Evolutionary conservation across 2,329 filamentous ascomycete species (phyloP).

Genomic region (Zymoseptoria ardabiliae): DNA sequence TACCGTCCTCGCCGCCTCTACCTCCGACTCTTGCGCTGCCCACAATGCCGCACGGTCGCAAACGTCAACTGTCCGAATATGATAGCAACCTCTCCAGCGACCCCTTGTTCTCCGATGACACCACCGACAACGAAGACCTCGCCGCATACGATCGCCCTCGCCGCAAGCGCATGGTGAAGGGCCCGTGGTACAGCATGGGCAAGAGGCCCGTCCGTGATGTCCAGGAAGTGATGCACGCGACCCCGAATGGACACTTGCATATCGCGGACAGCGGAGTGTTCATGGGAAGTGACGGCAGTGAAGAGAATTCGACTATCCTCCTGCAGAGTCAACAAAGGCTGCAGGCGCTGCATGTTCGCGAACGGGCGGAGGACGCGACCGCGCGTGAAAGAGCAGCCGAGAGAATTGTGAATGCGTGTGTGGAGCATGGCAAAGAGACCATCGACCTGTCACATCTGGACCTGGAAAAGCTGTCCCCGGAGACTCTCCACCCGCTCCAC

Average conservation of each 20-base stretch:
- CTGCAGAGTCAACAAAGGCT: not conserved
- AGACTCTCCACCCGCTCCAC: slow-evolving; percentile 49
- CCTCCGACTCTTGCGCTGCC: slow-evolving; percentile 1
- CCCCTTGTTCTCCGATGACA: slow-evolving; percentile 65
- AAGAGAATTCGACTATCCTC: slow-evolving; percentile 6
- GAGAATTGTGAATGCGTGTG: slow-evolving; percentile 21
- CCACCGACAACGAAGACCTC: slow-evolving; percentile 48
- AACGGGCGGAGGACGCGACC: not conserved
- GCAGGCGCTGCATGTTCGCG: slow-evolving; percentile 1
- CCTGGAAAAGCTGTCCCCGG: slow-evolving; percentile 49
- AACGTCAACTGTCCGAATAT: slow-evolving; percentile 26
- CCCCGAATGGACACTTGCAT: not conserved
- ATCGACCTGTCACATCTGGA: slow-evolving; percentile 54
- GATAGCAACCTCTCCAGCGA: slow-evolving; percentile 52
- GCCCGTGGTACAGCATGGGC: slow-evolving; percentile 56
- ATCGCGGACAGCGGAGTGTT: slow-evolving; percentile 59
- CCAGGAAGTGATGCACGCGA: not conserved
- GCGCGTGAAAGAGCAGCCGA: slow-evolving; percentile 18
- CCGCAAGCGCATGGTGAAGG: slow-evolving; percentile 57
- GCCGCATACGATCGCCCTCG: slow-evolving; percentile 54
- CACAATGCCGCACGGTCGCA: slow-evolving; percentile 15
- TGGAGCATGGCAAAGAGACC: slow-evolving; percentile 50
- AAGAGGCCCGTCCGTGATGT: slow-evolving; percentile 27
- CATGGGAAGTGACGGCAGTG: slow-evolving; percentile 54
- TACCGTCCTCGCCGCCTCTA: slow-evolving; percentile 17